phyloP scores from a whole-genome alignment of 768 basidiomycete genomes.

The Leucocoprinus leucothites region DNA sequence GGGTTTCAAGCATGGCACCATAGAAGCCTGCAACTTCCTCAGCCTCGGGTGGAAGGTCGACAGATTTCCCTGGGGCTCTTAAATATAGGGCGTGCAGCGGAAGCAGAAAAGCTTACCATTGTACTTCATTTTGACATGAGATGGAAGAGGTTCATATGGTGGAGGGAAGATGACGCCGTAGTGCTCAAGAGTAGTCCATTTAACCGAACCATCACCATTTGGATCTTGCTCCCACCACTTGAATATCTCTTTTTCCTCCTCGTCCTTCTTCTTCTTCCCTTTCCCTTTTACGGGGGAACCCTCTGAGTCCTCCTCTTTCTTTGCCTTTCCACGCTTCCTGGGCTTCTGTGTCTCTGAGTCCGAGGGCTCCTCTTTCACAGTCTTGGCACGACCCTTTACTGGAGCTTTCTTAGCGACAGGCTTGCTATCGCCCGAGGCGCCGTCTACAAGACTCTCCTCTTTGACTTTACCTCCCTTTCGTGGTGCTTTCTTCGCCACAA shows the following conservation, averaged over 20 bases:
- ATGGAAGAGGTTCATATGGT: constrained; percentile 84
- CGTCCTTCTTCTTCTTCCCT: constrained; percentile 61
- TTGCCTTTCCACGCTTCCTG: constrained; percentile 42
- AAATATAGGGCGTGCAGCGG: neutral
- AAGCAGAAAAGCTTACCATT: constrained; percentile 56
- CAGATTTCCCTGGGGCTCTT: constrained; percentile 56
- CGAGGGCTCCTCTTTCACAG: constrained; percentile 50
- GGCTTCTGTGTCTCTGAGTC: constrained; percentile 40
- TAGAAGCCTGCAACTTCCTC: constrained; percentile 99
- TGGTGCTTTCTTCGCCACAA: constrained; percentile 33
- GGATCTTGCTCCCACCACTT: constrained; percentile 84
- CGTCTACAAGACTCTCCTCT: constrained; percentile 48
- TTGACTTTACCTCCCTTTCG: constrained; percentile 46
- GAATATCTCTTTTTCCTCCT: constrained; percentile 72
- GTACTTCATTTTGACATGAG: constrained; percentile 89
- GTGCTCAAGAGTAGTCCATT: constrained; percentile 97
- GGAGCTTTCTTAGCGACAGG: constrained; percentile 39
- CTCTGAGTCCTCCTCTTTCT: constrained; percentile 40
- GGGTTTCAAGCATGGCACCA: constrained; percentile 86
- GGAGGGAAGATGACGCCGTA: constrained; percentile 95
- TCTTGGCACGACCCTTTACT: constrained; percentile 44
- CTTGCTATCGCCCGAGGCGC: constrained; percentile 30
- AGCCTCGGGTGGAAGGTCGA: constrained; percentile 78
- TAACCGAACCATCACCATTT: constrained; percentile 72
- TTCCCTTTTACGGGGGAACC: constrained; percentile 23